Evolutionary conservation across 495 filamentous ascomycete genomes (phyloP).

Genomic region (Neurospora cerealis): DNA sequence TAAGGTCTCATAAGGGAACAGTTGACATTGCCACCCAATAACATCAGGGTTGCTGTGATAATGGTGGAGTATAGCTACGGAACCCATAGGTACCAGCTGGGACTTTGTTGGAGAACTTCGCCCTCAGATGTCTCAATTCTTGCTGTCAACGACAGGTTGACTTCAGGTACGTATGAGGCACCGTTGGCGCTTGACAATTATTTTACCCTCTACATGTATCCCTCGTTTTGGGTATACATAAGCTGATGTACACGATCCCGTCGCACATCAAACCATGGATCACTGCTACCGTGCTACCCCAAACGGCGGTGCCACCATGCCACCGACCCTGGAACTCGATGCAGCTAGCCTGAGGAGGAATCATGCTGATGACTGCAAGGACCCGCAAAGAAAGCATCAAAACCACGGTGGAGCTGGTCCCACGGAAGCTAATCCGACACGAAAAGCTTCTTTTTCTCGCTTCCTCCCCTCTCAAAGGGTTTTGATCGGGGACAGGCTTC

Average conservation of each 20-base stretch:
- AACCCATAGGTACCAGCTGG: neutral
- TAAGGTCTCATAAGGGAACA: neutral
- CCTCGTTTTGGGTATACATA: neutral
- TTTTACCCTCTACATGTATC: too few species aligned
- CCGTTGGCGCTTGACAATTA: too few species aligned
- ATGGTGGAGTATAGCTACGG: neutral
- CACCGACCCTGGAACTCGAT: neutral
- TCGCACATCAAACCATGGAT: neutral
- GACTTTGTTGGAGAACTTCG: neutral
- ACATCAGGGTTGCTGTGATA: neutral
- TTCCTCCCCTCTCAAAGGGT: neutral
- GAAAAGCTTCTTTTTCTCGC: neutral
- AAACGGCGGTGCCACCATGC: neutral
- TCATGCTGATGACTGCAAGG: neutral
- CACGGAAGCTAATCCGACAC: neutral
- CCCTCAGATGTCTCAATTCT: neutral
- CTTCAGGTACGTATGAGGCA: neutral
- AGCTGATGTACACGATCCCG: neutral
- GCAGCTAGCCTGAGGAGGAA: neutral
- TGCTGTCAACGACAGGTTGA: neutral
- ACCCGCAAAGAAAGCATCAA: neutral
- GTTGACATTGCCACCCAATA: neutral
- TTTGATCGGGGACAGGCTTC: neutral
- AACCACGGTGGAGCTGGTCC: neutral
- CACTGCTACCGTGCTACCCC: neutral